Base-by-base conservation (phyloP, 352 stramenopile genomes). In the Phytopythium litorale region DNA sequence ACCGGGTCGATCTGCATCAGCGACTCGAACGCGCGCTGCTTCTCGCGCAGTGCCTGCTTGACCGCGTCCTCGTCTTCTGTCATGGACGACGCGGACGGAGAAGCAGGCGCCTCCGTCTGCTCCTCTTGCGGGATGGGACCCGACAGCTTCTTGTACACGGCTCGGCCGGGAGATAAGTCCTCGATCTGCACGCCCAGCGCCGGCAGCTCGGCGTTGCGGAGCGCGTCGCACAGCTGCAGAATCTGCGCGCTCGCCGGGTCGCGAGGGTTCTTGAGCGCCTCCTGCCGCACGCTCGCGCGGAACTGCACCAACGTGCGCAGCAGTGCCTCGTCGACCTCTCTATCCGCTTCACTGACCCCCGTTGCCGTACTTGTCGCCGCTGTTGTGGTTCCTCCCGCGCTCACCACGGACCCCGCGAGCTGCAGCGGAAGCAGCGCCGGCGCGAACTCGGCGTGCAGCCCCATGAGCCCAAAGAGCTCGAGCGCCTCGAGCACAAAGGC, bases 401-500 rank as follows among this genome's bases (percentile, higher is more conserved):
- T 5, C 62, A 75, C 73, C 62, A 71, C 67, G 2, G 43, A 50
- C 13, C 51, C 51, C 12, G 51, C 51, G 18, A 56, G 51, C 51
- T 43, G 13, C 16, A 56, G 33, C 18, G 32, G 32, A 4, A 9
- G 23, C 12, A 56, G 30, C 28, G 28, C 28, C 30, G 30, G 28
- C 15, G 67, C 75, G 69, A 90, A 94, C 51, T 89, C 81, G 2
- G 63, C 38, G 35, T 80, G 61, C 56, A 90, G 63, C 13, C 60
- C 71, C 30, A 89, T 72, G 1, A 94, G 56, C 1, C 84, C 84
- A 70, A 94, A 91, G 8, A 91, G 68, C 15, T 89, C 71, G 16
- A 89, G 55, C 23, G 88, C 54, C 16, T 94, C 79, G 12, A 94
- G 68, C n/a, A 91, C 72, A 65, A 86, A 93, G n/a, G 61, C 64